Evolutionary conservation across 345 rosid species (phyloP), one percentile per base, ranked within the genome.

Genomic region (Brassica cretica): DNA sequence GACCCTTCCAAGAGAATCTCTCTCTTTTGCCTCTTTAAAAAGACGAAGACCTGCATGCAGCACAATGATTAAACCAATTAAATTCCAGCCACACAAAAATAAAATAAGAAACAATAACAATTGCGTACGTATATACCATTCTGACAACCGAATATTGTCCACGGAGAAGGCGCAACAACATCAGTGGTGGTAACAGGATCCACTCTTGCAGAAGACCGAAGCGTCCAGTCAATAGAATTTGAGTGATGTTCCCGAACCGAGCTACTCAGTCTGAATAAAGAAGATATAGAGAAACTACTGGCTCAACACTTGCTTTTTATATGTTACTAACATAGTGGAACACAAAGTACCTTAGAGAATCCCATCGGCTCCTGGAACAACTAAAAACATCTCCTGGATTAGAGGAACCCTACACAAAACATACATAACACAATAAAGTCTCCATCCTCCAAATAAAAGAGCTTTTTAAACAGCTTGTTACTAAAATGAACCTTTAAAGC

Each of bases 71-170:
- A 19, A 39, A 74, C 66, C 4, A 74, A 49, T n/a, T 64, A 8
- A 25, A 21, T 56, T 70, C 24, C 41, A 74, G 30, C 39, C 25
- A 55, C 10, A 55, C 19, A 19, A 0, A 44, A 11, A 6, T 46
- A 14, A 8, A 19, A 72, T 37, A 24, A 14, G 25, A 79, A 51
- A 2, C 16, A 65, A 65, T n/a, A 11, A 58, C 3, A 70, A 7
- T 10, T 14, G 15, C 51, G 41, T 35, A 55, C 51, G 41, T 35
- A 55, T 80, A 60, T 84, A 87, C 98, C 96, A 85, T 94, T 92
- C 68, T 94, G 98, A 85, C 97, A 92, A 35, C 96, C 96, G 63
- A 94, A 90, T 68, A 94, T 94, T 53, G 96, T 90, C 98, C 98
- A 94, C 6, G 96, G 81, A 59, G 98, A 94, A 75, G 97, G 98